phyloP scores from a whole-genome alignment of 495 filamentous ascomycete species.

The Acidiella bohemica region DNA sequence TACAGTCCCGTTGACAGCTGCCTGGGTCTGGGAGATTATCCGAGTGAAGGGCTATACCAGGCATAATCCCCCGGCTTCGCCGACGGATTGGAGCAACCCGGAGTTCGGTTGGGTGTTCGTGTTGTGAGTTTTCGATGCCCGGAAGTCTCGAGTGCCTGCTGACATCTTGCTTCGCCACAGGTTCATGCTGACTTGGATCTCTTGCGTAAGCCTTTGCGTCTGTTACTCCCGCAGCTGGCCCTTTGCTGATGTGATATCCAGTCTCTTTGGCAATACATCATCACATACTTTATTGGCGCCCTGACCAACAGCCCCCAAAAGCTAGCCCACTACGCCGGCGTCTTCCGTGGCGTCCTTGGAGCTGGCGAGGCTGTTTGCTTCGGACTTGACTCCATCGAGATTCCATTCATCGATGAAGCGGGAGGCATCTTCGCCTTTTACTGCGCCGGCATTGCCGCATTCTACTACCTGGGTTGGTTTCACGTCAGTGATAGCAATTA shows the following conservation, averaged over 20 bases:
- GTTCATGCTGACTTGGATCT: background rate
- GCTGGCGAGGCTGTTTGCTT: constrained; percentile 20
- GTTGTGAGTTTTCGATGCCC: no score
- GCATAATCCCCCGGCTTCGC: background rate
- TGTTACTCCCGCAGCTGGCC: background rate
- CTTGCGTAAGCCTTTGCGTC: no score
- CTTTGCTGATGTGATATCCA: background rate
- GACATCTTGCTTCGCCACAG: no score
- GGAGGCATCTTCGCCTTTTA: constrained; percentile 18
- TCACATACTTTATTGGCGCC: background rate
- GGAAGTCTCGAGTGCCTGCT: no score
- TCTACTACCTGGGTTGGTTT: constrained; percentile 16
- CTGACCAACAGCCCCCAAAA: background rate
- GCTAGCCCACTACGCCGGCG: constrained; percentile 5
- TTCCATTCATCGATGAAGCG: constrained; percentile 13
- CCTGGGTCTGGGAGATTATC: background rate
- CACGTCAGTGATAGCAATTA: constrained; percentile 18
- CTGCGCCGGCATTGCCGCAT: constrained; percentile 4
- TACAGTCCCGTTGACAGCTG: background rate
- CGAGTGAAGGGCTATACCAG: background rate
- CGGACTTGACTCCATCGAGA: constrained; percentile 17
- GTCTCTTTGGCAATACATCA: background rate
- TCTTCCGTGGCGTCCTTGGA: constrained; percentile 17
- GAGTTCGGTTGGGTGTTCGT: background rate
- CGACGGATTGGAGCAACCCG: background rate